Conservation (phyloP, 768 basidiomycete species). For the Lentinula guzmanii region DNA sequence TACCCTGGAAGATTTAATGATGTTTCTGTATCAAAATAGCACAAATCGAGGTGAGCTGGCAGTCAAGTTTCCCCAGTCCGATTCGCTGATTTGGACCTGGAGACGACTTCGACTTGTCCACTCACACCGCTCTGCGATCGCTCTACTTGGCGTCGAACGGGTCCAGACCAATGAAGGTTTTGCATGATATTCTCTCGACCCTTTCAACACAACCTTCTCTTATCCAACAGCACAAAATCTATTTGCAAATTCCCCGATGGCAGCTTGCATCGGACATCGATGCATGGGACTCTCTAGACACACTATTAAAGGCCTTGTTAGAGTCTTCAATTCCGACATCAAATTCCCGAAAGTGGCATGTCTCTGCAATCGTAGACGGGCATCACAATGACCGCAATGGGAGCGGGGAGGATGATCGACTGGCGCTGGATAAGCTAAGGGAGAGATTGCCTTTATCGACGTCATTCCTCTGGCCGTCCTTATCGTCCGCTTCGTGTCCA, state of each 20-base stretch:
- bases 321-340: background rate
- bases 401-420: background rate
- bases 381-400: background rate
- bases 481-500: background rate
- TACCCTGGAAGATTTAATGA: background rate
- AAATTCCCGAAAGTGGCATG: background rate
- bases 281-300: background rate
- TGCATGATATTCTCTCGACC: background rate
- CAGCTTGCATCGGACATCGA: background rate
- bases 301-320: background rate
- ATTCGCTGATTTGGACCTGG: background rate
- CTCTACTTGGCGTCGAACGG: slow-evolving; percentile 1
- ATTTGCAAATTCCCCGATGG: background rate
- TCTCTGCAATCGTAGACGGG: background rate
- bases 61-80: background rate
- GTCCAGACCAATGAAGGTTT: background rate
- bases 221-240: background rate
- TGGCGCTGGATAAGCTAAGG: background rate
- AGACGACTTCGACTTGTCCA: background rate
- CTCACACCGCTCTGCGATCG: background rate
- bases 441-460: background rate
- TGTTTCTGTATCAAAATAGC: background rate
- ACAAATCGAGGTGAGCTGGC: background rate
- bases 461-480: background rate
- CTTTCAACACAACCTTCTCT: background rate